Conservation (phyloP, 768 basidiomycete species). For the Lactifluus hygrophoroides region DNA sequence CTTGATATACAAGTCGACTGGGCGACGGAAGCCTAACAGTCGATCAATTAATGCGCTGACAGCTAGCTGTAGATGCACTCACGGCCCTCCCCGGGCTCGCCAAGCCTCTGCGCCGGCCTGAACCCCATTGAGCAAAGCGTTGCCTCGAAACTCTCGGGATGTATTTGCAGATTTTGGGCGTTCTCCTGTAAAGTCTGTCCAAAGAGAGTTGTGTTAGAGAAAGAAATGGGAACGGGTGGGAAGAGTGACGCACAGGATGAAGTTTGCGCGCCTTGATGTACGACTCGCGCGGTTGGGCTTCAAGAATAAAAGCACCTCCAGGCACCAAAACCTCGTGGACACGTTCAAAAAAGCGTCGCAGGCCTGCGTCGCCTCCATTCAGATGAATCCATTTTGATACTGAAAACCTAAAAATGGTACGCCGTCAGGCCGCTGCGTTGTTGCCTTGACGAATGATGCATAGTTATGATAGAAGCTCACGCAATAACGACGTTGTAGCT, state of each 20-base stretch:
- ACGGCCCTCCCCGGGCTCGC: constrained; percentile 60
- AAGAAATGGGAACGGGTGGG: neutral
- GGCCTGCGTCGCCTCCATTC: constrained; percentile 65
- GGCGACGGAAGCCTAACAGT: constrained; percentile 18
- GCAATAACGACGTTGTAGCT: constrained; percentile 74
- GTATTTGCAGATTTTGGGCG: constrained; percentile 44
- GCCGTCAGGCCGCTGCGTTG: neutral
- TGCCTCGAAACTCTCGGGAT: constrained; percentile 53
- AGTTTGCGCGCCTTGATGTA: constrained; percentile 72
- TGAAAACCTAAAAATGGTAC: constrained; percentile 49
- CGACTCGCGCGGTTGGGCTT: constrained; percentile 80
- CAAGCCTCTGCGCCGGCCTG: constrained; percentile 36
- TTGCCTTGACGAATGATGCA: neutral
- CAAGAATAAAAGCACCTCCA: constrained; percentile 65
- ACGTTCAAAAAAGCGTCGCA: constrained; percentile 59
- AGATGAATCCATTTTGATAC: constrained; percentile 92
- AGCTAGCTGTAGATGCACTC: constrained; percentile 18
- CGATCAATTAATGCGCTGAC: neutral
- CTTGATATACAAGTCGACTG: constrained; percentile 20
- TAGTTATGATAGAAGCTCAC: constrained; percentile 35
- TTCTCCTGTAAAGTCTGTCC: constrained; percentile 50
- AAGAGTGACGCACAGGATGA: constrained; percentile 39
- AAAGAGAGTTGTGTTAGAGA: neutral
- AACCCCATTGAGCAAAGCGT: constrained; percentile 60
- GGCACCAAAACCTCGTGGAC: constrained; percentile 47